Conservation (phyloP, 148 eudicot genomes). For the Talinum fruticosum region DNA sequence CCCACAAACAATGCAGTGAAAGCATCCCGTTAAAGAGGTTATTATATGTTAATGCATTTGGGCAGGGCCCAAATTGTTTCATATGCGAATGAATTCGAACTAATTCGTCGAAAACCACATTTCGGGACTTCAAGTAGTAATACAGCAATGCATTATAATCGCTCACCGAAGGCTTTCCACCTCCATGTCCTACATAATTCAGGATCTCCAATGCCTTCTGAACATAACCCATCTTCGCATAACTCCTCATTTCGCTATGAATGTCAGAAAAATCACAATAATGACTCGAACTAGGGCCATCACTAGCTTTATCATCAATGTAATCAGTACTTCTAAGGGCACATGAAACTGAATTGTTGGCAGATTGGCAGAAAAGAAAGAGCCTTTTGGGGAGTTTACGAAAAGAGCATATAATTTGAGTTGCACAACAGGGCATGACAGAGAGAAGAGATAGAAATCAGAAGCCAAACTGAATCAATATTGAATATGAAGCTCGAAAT, state of each 20-base stretch:
- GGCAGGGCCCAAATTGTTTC: constrained; percentile 42
- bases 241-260: constrained; percentile 33
- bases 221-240: constrained; percentile 44
- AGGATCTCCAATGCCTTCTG: constrained; percentile 38
- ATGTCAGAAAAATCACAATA: constrained; percentile 26
- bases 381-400: constrained; percentile 13
- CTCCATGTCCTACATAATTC: constrained; percentile 30
- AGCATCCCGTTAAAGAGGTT: constrained; percentile 48
- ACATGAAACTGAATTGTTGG: constrained; percentile 27
- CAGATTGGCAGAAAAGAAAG: constrained; percentile 12
- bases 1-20: constrained; percentile 22
- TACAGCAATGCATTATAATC: constrained; percentile 53
- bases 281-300: constrained; percentile 18
- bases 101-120: constrained; percentile 34
- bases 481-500: constrained; percentile 2
- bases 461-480: background rate
- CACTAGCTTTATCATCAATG: constrained; percentile 13
- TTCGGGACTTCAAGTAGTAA: constrained; percentile 39
- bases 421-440: constrained; percentile 18
- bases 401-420: background rate
- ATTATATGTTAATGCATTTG: constrained; percentile 46
- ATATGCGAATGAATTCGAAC: constrained; percentile 30
- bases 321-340: constrained; percentile 23
- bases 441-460: background rate
- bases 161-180: constrained; percentile 39